Conservation (phyloP, 2,329 filamentous ascomycete genomes). For the Clonostachys rhizophaga region DNA sequence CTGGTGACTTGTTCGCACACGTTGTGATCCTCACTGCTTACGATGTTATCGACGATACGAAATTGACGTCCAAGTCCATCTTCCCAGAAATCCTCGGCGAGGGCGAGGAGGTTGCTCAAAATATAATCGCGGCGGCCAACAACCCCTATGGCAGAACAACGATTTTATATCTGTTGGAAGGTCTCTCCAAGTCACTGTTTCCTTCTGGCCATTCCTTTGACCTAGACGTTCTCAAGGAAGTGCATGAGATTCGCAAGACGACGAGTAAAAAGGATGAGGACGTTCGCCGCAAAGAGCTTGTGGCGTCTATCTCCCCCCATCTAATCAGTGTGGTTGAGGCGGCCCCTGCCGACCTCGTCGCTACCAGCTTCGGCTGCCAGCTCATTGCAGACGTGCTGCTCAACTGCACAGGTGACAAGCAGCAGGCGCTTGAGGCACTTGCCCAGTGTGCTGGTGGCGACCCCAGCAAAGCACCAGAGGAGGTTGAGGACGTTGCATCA, state of each 20-base stretch:
- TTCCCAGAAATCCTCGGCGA: slow-evolving; percentile 82
- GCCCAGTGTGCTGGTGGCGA: slow-evolving; percentile 58
- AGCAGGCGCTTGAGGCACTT: slow-evolving; percentile 65
- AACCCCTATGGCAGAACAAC: slow-evolving; percentile 62
- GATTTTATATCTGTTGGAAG: slow-evolving; percentile 78
- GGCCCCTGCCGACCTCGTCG: slow-evolving; percentile 62
- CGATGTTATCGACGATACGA: slow-evolving; percentile 92
- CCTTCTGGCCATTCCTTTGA: slow-evolving; percentile 49
- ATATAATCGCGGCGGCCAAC: slow-evolving; percentile 59
- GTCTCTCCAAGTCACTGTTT: slow-evolving; percentile 56
- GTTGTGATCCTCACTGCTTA: slow-evolving; percentile 79
- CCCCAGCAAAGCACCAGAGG: slow-evolving; percentile 33
- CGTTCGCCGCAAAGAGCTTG: slow-evolving; percentile 69
- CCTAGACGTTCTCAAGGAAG: slow-evolving; percentile 66
- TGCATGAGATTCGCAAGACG: slow-evolving; percentile 72
- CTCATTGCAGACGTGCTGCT: slow-evolving; percentile 81
- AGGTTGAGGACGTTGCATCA: slow-evolving; percentile 19
- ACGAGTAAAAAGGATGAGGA: slow-evolving; percentile 93
- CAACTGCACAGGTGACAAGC: slow-evolving; percentile 70
- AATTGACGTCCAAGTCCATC: slow-evolving; percentile 78
- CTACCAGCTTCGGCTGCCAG: slow-evolving; percentile 80
- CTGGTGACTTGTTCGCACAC: slow-evolving; percentile 74
- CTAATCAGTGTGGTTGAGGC: slow-evolving; percentile 70
- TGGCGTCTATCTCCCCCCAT: slow-evolving; percentile 67
- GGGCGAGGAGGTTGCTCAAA: slow-evolving; percentile 48